Conservation (phyloP, 208 protist species). For the Leishmania martiniquensis region DNA sequence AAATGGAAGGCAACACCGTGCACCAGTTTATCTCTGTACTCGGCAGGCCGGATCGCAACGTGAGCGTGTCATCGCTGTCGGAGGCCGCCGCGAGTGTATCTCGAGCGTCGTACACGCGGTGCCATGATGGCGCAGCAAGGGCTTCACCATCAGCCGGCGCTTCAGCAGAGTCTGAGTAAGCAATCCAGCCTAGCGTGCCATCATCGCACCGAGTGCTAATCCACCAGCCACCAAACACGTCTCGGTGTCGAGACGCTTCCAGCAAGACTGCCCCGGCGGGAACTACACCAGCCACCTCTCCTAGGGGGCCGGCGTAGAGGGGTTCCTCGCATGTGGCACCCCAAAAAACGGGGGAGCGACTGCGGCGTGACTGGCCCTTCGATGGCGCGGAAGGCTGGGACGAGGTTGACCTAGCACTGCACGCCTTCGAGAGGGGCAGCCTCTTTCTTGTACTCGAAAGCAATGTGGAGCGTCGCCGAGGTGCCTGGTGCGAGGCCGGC, state of each 20-base stretch:
- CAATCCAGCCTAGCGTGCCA: constrained; percentile 50
- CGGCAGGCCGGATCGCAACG: not conserved
- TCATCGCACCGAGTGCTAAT: constrained; percentile 49
- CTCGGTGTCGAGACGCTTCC: constrained; percentile 57
- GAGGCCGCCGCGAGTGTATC: not conserved
- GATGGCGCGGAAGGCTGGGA: not conserved
- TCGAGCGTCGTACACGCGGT: constrained; percentile 49
- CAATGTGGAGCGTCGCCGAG: not conserved
- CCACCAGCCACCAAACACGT: constrained; percentile 80
- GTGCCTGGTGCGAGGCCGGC: not conserved
- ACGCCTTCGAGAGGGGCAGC: too few relatives aligned
- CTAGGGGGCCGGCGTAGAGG: constrained; percentile 70
- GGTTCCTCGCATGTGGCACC: constrained; percentile 35
- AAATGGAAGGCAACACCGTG: not conserved
- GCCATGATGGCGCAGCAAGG: constrained; percentile 16
- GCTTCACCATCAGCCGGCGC: not conserved
- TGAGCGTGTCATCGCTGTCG: not conserved
- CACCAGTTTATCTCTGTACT: not conserved
- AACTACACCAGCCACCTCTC: constrained; percentile 55
- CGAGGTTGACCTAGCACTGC: not conserved
- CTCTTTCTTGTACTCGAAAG: not conserved
- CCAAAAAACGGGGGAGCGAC: constrained; percentile 58
- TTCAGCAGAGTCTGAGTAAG: not conserved
- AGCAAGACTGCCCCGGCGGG: constrained; percentile 50
- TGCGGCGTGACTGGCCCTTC: not conserved